Evolutionary conservation across 2,329 filamentous ascomycete species (phyloP), one percentile per base, ranked within the genome.

Genomic region (Diaporthe citriasiana): DNA sequence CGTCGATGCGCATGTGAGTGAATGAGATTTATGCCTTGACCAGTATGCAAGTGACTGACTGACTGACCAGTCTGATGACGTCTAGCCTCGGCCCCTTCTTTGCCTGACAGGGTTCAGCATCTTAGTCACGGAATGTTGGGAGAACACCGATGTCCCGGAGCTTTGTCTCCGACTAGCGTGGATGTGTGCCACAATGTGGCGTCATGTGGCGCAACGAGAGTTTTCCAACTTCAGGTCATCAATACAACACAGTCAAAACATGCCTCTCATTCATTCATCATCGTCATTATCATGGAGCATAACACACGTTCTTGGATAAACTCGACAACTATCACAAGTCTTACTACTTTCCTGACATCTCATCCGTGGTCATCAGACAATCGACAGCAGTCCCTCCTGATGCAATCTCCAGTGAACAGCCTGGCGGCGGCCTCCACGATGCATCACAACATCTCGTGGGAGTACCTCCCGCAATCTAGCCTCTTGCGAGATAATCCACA

Each of bases 161-260:
- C 47, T 27, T 68, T 27, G 15, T 53, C 63, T 68, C 63, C 63
- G 45, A 38, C 12, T 12, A 5, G 30, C 1, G 60, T 47, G 30
- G 63, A 3, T 30, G 22, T 8, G 63, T 47, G 63, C 27, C 40
- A 13, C 63, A 51, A 5, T 22, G 63, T 53, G 63, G 63, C 63
- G 63, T 38, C 7, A 27, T 66, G 45, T 66, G 63, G 63, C 63
- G 47, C 63, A 30, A 47, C 7, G n/a, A n/a, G n/a, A n/a, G 33
- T 33, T 22, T 53, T 51, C 9, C 33, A 27, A 68, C 63, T 51
- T 66, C 63, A 50, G 50, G 60, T 2, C 42, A n/a, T 42, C 42
- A 35, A 50, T 35, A 19, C 19, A 35, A 0, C 12, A 22, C 60
- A 22, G 25, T 17, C 40, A 12, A 17, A 4, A 7, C 9, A 6